A percentile compares a stretch with the other conserved stretches of the same genome.
These are phyloP conservation scores for Magnaporthiopsis rhizophila DNA, from an alignment of 2,329 filamentous ascomycete genomes.

Conservation along the genomic window DNA sequence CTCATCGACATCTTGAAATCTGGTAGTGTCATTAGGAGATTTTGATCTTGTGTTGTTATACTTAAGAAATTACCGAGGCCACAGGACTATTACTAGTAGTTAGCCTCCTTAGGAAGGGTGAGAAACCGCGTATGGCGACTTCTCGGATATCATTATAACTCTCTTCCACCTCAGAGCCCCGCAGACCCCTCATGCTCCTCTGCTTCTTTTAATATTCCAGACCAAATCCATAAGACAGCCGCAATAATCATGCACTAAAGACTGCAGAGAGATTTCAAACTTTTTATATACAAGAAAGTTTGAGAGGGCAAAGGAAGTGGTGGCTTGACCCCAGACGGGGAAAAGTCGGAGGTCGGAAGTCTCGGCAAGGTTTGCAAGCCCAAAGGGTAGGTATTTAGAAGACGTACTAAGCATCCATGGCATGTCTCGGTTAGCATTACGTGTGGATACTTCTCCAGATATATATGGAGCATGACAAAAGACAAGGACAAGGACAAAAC, in stretches of 20 bases:
- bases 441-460: not conserved
- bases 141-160: not conserved
- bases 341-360: not conserved
- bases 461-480: too few relatives aligned
- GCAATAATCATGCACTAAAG: not conserved
- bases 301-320: not conserved
- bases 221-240: not conserved
- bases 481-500: slow-evolving; percentile 10
- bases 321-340: not conserved
- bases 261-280: slow-evolving; percentile 3
- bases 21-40: not conserved
- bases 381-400: not conserved
- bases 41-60: not conserved
- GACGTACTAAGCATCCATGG: not conserved
- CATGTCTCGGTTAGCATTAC: not conserved
- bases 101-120: not conserved
- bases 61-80: not conserved
- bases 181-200: not conserved
- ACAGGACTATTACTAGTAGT: not conserved
- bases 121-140: not conserved
- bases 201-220: not conserved
- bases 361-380: not conserved
- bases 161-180: not conserved
- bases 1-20: too few relatives aligned
- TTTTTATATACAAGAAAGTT: slow-evolving; percentile 10